Base-by-base conservation (phyloP, 2,329 filamentous ascomycete species). In the Diaporthe ampelina region DNA sequence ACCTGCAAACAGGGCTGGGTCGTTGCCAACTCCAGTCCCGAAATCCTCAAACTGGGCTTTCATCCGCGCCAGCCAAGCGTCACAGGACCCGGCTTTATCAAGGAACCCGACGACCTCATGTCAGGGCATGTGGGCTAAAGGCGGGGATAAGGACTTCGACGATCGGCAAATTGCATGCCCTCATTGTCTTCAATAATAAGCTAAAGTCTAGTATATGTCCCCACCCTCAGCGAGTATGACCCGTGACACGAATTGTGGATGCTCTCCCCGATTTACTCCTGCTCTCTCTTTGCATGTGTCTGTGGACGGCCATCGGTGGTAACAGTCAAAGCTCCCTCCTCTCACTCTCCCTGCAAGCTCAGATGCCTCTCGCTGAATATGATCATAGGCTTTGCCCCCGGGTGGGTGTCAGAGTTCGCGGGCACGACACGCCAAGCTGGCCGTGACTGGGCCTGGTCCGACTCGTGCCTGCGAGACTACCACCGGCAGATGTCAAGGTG, bases 11-110 rank as follows among this genome's bases (percentile, higher is more conserved):
- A 65, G 5, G 63, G 63, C 48, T 68, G 48, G 63, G 45, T 24
- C 45, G 2, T 11, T 21, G 61, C 43, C 43, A 40, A 40, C 37
- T 40, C 37, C 11, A 40, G 11, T 13, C 11, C 37, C 15, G 11
- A 13, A 40, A 13, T 40, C 37, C 43, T 45, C 45, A 24, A 50
- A 15, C 15, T 54, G 63, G 63, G 63, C 63, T 54, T 40, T 35
- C 19, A 40, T 52, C 32, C n/a, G 21, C 63, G 63, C 63, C 32
- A 37, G 63, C 63, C 63, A 68, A 68, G 63, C 48, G 32, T 68
- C 63, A 54, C 32, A 68, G 48, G 32, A 52, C 63, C 48, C n/a
- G 3, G 21, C 45, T 57, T 10, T 32, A 19, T 32, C 15, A 56
- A 32, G 24, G 26, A 26, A 54, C 21, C 45, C 45, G 45, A 11